phyloP scores from a whole-genome alignment of 306 rosid genomes.

The Arachis stenosperma region DNA sequence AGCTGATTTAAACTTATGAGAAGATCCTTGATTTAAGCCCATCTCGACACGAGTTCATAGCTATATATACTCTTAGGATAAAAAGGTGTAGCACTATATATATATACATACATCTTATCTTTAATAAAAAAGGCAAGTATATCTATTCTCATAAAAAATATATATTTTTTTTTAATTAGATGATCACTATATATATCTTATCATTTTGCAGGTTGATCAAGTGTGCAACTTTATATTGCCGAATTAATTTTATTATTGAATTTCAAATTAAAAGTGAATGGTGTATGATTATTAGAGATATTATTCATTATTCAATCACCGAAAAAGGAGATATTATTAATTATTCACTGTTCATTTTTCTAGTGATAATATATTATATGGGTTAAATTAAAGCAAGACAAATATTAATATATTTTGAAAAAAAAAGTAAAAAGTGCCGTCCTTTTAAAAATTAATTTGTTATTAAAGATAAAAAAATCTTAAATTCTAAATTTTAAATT shows the following conservation, averaged over 20 bases:
- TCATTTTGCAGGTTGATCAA: neutral
- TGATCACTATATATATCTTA: neutral
- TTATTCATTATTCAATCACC: too few species aligned
- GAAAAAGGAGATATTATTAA: neutral
- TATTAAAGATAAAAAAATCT: too few species aligned
- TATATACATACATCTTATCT: neutral
- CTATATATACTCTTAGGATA: neutral
- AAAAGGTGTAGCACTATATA: neutral
- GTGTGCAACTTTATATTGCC: too few species aligned
- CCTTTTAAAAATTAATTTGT: too few species aligned
- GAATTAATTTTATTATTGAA: too few species aligned
- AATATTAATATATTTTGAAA: too few species aligned
- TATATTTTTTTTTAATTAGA: neutral
- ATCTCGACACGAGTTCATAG: neutral
- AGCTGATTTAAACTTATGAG: constrained; percentile 9
- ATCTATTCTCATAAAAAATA: neutral
- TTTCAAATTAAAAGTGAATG: neutral
- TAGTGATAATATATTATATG: neutral
- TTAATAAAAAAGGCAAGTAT: neutral
- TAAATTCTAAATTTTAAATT: too few species aligned
- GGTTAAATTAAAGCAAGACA: neutral
- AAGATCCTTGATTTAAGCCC: neutral
- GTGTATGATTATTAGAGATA: too few species aligned
- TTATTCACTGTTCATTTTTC: neutral
- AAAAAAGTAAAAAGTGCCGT: too few species aligned